A percentile compares a stretch with the other conserved stretches of the same genome.
phyloP scores from a whole-genome alignment of 2,329 filamentous ascomycete genomes.

The Fusarium devonianum region DNA sequence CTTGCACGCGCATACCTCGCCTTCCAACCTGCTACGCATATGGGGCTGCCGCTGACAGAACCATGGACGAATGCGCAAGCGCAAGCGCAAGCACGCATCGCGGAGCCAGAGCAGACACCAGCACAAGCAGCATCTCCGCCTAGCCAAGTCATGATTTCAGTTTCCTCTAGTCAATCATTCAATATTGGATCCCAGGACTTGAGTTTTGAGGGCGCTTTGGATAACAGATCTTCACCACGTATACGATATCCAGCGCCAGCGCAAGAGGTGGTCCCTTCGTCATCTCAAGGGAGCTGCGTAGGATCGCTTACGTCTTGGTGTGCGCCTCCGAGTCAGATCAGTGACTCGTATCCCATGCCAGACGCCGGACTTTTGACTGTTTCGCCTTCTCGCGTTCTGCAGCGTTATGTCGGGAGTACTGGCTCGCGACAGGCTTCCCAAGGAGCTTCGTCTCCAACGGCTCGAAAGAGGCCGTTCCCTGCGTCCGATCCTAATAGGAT shows the following conservation, averaged over 20 bases:
- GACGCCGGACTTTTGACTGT: slow-evolving; percentile 38
- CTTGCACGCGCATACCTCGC: slow-evolving; percentile 60
- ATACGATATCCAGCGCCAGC: slow-evolving; percentile 19
- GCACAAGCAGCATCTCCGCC: slow-evolving; percentile 14
- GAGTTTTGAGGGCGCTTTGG: slow-evolving; percentile 55
- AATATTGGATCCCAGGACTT: slow-evolving; percentile 49
- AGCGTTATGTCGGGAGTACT: slow-evolving; percentile 54
- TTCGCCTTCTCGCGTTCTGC: slow-evolving; percentile 60
- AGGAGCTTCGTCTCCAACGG: slow-evolving; percentile 30
- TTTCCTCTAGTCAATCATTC: slow-evolving; percentile 34
- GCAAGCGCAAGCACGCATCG: slow-evolving; percentile 3
- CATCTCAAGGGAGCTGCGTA: slow-evolving; percentile 14
- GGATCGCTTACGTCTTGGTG: slow-evolving; percentile 49
- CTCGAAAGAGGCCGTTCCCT: slow-evolving; percentile 4
- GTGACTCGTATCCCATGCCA: slow-evolving; percentile 60
- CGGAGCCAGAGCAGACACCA: slow-evolving; percentile 4
- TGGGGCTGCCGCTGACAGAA: slow-evolving; percentile 9
- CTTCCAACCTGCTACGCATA: slow-evolving; percentile 49
- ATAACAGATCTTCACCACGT: slow-evolving; percentile 51
- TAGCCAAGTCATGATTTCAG: slow-evolving; percentile 12
- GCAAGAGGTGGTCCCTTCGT: slow-evolving; percentile 1
- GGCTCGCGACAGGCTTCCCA: slow-evolving; percentile 35
- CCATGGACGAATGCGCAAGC: slow-evolving; percentile 6
- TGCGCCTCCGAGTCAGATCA: slow-evolving; percentile 58
- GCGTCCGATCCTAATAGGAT: neutral